Conservation (phyloP, 2,329 filamentous ascomycete genomes). For the Coniochaeta prunicola region DNA sequence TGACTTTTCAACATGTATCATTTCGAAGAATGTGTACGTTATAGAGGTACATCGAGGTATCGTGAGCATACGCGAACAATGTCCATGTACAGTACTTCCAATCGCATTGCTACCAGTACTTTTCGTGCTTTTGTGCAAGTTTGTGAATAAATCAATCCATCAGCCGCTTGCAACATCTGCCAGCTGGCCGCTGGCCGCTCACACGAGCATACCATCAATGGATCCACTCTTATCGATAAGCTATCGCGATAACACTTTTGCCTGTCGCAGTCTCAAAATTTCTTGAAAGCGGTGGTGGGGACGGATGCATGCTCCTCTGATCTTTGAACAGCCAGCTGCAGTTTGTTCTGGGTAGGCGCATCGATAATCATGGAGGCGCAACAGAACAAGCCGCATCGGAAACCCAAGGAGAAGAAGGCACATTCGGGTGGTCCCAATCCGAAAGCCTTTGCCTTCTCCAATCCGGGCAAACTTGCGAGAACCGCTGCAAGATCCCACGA, state of each 20-base stretch:
- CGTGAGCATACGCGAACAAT: too few relatives aligned
- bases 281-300: background rate
- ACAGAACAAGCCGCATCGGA: slow-evolving; percentile 76
- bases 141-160: too few relatives aligned
- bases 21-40: background rate
- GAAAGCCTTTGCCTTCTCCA: slow-evolving; percentile 82
- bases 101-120: too few relatives aligned
- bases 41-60: background rate
- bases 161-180: too few relatives aligned
- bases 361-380: slow-evolving; percentile 68
- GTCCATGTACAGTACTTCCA: background rate
- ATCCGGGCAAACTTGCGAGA: slow-evolving; percentile 72
- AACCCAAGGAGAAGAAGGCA: slow-evolving; percentile 80
- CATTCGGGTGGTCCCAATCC: slow-evolving; percentile 64
- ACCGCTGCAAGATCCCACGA: slow-evolving; percentile 67
- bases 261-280: background rate
- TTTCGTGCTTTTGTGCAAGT: too few relatives aligned
- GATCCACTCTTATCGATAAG: background rate
- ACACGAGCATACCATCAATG: background rate
- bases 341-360: background rate
- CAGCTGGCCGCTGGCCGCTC: background rate
- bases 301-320: background rate
- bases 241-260: background rate
- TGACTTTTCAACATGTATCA: background rate
- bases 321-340: background rate